Evolutionary conservation across 1,284 basidiomycete species (phyloP).

Genomic region (Ceratobasidium papillatum): DNA sequence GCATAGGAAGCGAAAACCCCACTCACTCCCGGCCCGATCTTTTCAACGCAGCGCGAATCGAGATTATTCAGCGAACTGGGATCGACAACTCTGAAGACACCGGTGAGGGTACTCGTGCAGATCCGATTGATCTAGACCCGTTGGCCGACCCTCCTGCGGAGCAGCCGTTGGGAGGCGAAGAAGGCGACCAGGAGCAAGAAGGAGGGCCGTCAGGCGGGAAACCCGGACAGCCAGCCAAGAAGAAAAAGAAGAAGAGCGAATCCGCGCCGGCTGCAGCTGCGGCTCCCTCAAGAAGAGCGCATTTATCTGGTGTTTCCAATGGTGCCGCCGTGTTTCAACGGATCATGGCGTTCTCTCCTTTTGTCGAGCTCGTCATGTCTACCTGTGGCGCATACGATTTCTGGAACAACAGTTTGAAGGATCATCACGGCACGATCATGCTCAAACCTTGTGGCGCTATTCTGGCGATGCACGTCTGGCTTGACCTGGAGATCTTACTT

Average conservation of each 20-base stretch:
- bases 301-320: background rate
- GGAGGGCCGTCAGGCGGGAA: background rate
- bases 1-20: background rate
- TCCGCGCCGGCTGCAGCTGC: background rate
- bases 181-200: background rate
- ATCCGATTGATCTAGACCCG: background rate
- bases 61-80: background rate
- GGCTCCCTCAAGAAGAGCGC: background rate
- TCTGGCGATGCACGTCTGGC: background rate
- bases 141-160: background rate
- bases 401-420: background rate
- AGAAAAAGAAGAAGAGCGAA: background rate
- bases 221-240: background rate
- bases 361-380: background rate
- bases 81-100: background rate
- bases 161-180: background rate
- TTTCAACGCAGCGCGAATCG: background rate
- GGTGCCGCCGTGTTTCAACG: background rate
- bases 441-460: background rate
- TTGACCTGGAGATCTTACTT: background rate
- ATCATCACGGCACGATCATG: background rate
- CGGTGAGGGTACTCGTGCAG: background rate
- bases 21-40: background rate
- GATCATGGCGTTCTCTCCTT: background rate
- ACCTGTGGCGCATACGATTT: background rate